Base-by-base conservation (phyloP, 345 rosid genomes). In the Ceriops tagal region DNA sequence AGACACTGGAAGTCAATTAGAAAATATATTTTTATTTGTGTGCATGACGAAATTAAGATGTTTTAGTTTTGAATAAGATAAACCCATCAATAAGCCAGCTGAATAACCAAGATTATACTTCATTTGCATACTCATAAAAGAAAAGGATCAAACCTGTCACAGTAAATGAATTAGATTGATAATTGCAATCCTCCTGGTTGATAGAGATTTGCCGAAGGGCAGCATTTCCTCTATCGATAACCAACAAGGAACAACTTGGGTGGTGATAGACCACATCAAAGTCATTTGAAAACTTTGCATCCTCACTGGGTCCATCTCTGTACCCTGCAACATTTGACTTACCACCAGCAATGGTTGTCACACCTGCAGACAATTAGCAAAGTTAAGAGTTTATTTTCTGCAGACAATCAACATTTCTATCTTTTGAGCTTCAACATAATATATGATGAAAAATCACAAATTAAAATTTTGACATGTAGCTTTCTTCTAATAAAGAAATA, bases 331-430 rank as follows among this genome's bases (percentile, higher is more conserved):
- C 78, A 72, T 82, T 90, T 71, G 96, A 88, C 65, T 96, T 96
- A 20, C 99, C 98, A 26, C 99, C 98, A 32, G 99, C 98, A 74
- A 96, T 95, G 55, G 99, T 95, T 30, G 99, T 92, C 74, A 92
- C 99, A 63, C 98, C 99, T 95, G 80, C 79, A 79, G 58, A 75
- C 21, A 68, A 73, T 75, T 69, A 49, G 61, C 43, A 67, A n/a
- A 55, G 3, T 70, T 19, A 61, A 68, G 28, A 69, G 16, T 10
- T 11, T 43, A 2, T 43, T 43, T 43, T 43, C 11, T 10, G 47
- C 47, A 43, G 18, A 43, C 0, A 1, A 11, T 43, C 47, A 43
- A 43, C 47, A 67, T 37, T 26, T 26, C 58, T 52, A 43, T 43
- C 16, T 43, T 43, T 43, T 11, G 3, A 11, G 47, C 47, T 39